Conservation (phyloP, 305 asterid genomes). For the Petunia hybrid region DNA sequence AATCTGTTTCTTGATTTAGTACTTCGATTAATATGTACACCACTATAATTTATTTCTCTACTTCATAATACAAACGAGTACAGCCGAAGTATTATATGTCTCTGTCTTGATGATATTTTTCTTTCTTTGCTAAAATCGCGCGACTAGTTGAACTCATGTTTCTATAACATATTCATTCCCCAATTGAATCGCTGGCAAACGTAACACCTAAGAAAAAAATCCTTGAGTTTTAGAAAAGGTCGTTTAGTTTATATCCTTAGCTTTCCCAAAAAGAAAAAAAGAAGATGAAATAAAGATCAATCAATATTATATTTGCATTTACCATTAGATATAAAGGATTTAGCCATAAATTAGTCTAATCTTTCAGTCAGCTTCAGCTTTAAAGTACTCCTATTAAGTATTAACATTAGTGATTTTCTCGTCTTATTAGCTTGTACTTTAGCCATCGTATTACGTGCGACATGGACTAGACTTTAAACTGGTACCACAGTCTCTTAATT, state of each 20-base stretch:
- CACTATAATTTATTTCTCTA: not conserved
- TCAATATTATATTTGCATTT: not conserved
- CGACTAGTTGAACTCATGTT: no score
- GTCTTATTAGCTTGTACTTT: constrained; percentile 24
- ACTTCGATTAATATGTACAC: not conserved
- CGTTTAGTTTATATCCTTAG: not conserved
- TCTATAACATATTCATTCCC: no score
- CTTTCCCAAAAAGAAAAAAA: not conserved
- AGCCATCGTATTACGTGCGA: constrained; percentile 27
- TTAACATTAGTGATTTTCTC: not conserved
- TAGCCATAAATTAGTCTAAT: not conserved
- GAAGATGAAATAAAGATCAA: not conserved
- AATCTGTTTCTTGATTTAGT: not conserved
- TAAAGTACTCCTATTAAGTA: not conserved
- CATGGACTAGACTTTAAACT: constrained; percentile 4
- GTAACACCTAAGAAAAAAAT: no score
- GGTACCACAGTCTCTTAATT: not conserved
- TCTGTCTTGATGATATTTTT: no score
- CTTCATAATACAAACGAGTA: not conserved
- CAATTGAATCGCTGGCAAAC: no score
- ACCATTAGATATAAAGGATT: not conserved
- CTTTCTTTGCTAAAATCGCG: no score
- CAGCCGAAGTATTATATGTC: not conserved
- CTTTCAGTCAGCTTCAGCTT: not conserved
- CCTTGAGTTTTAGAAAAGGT: no score